Conservation (phyloP, 2,329 filamentous ascomycete genomes). For the Ophiostoma himal-ulmi region DNA sequence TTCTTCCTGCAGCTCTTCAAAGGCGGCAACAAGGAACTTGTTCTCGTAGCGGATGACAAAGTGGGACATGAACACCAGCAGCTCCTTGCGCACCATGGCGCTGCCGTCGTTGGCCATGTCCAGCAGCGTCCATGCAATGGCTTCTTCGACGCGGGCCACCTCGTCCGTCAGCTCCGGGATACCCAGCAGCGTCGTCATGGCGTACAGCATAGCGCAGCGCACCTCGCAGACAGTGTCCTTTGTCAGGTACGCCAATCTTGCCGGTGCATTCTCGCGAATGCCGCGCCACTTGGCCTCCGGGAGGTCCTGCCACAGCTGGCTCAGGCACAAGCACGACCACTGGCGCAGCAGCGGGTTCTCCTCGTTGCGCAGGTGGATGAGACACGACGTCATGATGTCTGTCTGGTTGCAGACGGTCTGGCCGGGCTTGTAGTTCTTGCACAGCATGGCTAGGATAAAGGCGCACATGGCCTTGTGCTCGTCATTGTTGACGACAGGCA, state of each 20-base stretch:
- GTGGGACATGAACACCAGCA: slow-evolving; percentile 87
- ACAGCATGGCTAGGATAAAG: slow-evolving; percentile 95
- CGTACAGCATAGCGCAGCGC: slow-evolving; percentile 85
- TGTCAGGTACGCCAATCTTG: slow-evolving; percentile 71
- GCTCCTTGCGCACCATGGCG: slow-evolving; percentile 86
- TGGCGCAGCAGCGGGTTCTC: slow-evolving; percentile 86
- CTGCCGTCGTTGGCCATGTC: slow-evolving; percentile 93
- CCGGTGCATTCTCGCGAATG: slow-evolving; percentile 80
- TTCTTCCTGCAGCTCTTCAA: slow-evolving; percentile 83
- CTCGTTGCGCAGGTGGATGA: slow-evolving; percentile 75
- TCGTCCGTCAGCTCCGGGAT: slow-evolving; percentile 90
- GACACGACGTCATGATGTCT: slow-evolving; percentile 82
- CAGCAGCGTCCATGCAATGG: slow-evolving; percentile 79
- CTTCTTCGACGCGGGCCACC: slow-evolving; percentile 84
- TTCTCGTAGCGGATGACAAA: slow-evolving; percentile 87
- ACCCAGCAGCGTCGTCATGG: slow-evolving; percentile 87
- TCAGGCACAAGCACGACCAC: slow-evolving; percentile 93
- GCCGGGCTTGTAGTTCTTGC: slow-evolving; percentile 87
- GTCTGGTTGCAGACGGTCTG: slow-evolving; percentile 86
- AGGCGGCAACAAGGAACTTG: slow-evolving; percentile 87
- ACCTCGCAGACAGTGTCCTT: slow-evolving; percentile 89
- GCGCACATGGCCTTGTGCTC: slow-evolving; percentile 99
- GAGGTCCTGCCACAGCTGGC: slow-evolving; percentile 87
- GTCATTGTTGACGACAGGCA: slow-evolving; percentile 80
- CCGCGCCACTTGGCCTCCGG: slow-evolving; percentile 93